Conservation (phyloP, 1,284 basidiomycete genomes). For the Phaffia rhodozyma region DNA sequence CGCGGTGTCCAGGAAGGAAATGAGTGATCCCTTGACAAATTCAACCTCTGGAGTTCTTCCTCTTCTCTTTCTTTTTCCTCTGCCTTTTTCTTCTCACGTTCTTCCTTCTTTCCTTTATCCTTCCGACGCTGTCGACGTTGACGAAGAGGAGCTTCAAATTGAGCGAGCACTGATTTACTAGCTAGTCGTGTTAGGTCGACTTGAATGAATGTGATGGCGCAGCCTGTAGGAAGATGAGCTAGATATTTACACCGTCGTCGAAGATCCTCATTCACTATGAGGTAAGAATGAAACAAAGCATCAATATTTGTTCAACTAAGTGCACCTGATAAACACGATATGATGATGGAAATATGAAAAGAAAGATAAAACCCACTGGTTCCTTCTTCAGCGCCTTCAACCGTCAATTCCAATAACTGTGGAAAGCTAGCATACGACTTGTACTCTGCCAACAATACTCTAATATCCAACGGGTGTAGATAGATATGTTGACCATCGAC, state of each 20-base stretch:
- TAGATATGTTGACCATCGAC: constrained; percentile 83
- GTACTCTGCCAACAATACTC: constrained; percentile 77
- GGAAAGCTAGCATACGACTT: constrained; percentile 75
- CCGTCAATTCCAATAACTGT: constrained; percentile 59
- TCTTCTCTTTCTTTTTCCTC: constrained; percentile 57
- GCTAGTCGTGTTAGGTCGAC: constrained; percentile 68
- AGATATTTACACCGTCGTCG: constrained; percentile 93
- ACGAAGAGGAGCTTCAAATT: constrained; percentile 66
- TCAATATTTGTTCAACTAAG: background rate
- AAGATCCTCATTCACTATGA: constrained; percentile 74
- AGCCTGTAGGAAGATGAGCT: constrained; percentile 76
- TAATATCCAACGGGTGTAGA: constrained; percentile 90
- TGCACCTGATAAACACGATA: constrained; percentile 38
- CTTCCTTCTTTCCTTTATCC: constrained; percentile 69
- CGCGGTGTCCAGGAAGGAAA: background rate
- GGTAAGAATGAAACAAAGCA: background rate
- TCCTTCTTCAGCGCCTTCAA: constrained; percentile 57
- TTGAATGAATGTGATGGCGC: constrained; percentile 90
- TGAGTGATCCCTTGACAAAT: background rate
- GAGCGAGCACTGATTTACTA: constrained; percentile 54
- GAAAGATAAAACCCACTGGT: constrained; percentile 24
- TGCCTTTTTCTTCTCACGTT: constrained; percentile 61
- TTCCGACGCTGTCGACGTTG: constrained; percentile 59
- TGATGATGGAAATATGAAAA: background rate
- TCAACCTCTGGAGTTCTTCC: constrained; percentile 10